Evolutionary conservation across 257 asterid species (phyloP).

Genomic region (Handroanthus guayacan): DNA sequence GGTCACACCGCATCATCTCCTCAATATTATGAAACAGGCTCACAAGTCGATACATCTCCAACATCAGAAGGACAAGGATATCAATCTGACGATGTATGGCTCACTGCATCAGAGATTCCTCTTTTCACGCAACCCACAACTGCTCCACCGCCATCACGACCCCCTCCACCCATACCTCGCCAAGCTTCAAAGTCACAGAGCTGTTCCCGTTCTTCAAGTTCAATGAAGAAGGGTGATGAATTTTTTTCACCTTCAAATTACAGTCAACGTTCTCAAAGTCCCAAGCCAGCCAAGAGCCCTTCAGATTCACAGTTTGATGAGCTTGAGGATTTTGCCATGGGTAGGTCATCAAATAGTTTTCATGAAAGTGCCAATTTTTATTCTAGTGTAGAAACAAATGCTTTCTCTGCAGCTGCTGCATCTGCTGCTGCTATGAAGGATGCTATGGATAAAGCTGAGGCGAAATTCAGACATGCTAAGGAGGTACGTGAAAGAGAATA

Average conservation of each 20-base stretch:
- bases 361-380: constrained; percentile 56
- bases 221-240: constrained; percentile 65
- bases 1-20: constrained; percentile 65
- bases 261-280: constrained; percentile 59
- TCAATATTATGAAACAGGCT: constrained; percentile 57
- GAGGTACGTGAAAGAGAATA: constrained; percentile 94
- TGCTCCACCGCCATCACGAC: constrained; percentile 98
- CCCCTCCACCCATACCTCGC: constrained; percentile 93
- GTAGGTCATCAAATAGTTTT: constrained; percentile 54
- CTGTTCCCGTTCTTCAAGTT: constrained; percentile 59
- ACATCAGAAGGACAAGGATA: constrained; percentile 60
- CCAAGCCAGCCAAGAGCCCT: constrained; percentile 62
- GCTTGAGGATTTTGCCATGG: constrained; percentile 87
- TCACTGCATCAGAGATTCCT: constrained; percentile 90
- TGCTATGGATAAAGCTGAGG: constrained; percentile 99
- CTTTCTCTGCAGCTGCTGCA: constrained; percentile 86
- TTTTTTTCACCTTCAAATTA: constrained; percentile 62
- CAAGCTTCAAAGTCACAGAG: constrained; percentile 55
- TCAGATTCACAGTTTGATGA: constrained; percentile 83
- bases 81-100: constrained; percentile 80
- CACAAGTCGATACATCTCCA: constrained; percentile 59
- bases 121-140: constrained; percentile 86
- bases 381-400: constrained; percentile 66
- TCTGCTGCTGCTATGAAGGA: constrained; percentile 99
- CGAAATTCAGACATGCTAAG: constrained; percentile 94